Evolutionary conservation across 352 stramenopile species (phyloP), one percentile per base, ranked within the genome.

Genomic region (Halophytophthora polymorphica): DNA sequence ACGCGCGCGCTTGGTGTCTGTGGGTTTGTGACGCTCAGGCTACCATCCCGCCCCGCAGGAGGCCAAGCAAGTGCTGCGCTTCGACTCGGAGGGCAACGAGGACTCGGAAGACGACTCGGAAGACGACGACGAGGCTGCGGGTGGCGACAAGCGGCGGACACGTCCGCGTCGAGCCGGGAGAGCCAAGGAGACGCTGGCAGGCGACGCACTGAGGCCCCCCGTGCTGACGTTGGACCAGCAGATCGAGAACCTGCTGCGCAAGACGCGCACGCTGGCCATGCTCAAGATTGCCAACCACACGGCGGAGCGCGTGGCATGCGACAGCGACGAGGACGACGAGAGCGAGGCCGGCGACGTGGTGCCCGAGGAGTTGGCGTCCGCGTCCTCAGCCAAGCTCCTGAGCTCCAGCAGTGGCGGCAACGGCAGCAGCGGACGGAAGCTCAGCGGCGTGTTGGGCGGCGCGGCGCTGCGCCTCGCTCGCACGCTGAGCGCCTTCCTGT

Each of bases 271-370:
- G 14, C 56, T 90, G 19, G 77, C 79, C 18, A 61, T 90, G 53
- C 62, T 88, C 37, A 86, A 86, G 40, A 86, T 88, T 31, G 79
- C 74, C 39, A 87, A 86, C 46, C 87, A 88, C 50, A 87, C 79
- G n/a, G 79, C 72, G 5, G 61, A 78, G 23, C 64, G 83, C 21
- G 52, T 88, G 7, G 60, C 70, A 1, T 81, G 74, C 3, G 71
- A 83, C 12, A 73, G 70, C 7, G 54, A 69, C 2, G 66, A 81
- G 13, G 62, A 77, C 10, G 66, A 69, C 3, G 72, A 73, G 2
- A 31, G 25, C 8, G 61, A 79, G 29, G 60, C 68, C 6, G 64
- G 79, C 6, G 57, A 61, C 11, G 45, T 73, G 22, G 60, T 71
- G n/a, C 66, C 57, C n/a, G 61, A 71, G 18, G 60, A 69, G 19